phyloP scores from a whole-genome alignment of 352 stramenopile species.

The Phytophthora pistaciae region DNA sequence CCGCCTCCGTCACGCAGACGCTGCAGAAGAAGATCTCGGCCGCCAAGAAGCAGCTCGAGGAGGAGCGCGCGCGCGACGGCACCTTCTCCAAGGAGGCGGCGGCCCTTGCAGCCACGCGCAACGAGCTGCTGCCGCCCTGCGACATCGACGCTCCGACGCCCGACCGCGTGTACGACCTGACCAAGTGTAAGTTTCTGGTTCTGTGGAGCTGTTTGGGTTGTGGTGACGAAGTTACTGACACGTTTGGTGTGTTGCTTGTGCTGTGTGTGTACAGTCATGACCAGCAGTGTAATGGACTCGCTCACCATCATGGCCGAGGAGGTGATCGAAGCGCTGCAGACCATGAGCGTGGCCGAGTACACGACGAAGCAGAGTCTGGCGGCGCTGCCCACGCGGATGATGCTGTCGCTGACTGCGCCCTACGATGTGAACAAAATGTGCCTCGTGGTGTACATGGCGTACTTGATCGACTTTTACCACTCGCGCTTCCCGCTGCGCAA shows the following conservation, averaged over 20 bases:
- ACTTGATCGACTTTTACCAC: constrained; percentile 76
- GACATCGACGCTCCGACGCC: constrained; percentile 80
- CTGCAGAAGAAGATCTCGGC: constrained; percentile 82
- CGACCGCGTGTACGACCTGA: constrained; percentile 82
- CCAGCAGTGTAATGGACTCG: constrained; percentile 74
- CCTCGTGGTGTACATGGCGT: constrained; percentile 79
- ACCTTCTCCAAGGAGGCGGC: constrained; percentile 64
- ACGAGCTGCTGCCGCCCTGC: constrained; percentile 71
- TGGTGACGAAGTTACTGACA: constrained; percentile 4
- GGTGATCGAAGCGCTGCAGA: constrained; percentile 69
- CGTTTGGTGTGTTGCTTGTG: not conserved
- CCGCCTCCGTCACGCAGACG: constrained; percentile 68
- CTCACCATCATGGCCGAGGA: constrained; percentile 81
- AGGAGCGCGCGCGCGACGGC: constrained; percentile 60
- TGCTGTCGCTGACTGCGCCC: constrained; percentile 71
- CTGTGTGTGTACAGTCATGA: constrained; percentile 57
- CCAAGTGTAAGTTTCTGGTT: constrained; percentile 68
- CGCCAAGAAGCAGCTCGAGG: constrained; percentile 56
- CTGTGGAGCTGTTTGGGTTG: constrained; percentile 9
- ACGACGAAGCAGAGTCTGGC: constrained; percentile 50
- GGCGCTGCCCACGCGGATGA: constrained; percentile 67
- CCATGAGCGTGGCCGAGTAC: constrained; percentile 66
- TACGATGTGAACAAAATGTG: constrained; percentile 79
- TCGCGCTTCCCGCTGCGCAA: constrained; percentile 72
- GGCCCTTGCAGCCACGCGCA: constrained; percentile 64